These are phyloP conservation scores for Mytilinidion resinicola DNA, from an alignment of 495 filamentous ascomycete species.

Conservation along the genomic window DNA sequence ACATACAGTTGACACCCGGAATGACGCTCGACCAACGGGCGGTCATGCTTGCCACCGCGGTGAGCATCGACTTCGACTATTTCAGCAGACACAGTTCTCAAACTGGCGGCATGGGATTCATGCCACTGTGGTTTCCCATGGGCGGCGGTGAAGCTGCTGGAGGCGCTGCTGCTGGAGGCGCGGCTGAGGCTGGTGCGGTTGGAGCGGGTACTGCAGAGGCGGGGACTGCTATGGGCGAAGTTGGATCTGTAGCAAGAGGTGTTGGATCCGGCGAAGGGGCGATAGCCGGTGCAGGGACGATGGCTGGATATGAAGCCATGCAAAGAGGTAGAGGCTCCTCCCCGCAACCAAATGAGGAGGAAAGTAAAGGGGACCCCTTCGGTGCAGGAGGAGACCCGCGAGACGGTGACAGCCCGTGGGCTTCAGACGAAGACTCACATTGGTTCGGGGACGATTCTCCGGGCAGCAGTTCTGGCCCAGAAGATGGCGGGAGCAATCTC, in stretches of 20 bases:
- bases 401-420: no score
- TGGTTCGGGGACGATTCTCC: no score
- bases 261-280: slow-evolving; percentile 37
- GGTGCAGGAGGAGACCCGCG: no score
- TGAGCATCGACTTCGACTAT: slow-evolving; percentile 68
- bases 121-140: slow-evolving; percentile 54
- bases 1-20: slow-evolving; percentile 30
- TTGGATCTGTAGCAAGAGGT: slow-evolving; percentile 41
- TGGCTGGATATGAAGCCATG: slow-evolving; percentile 62
- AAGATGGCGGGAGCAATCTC: slow-evolving; percentile 22
- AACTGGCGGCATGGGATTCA: slow-evolving; percentile 44
- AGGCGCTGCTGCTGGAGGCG: slow-evolving; percentile 34
- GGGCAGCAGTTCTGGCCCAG: no score
- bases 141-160: slow-evolving; percentile 46
- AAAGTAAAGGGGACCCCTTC: neutral
- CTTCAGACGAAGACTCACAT: no score
- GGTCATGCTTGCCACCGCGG: slow-evolving; percentile 65
- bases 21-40: slow-evolving; percentile 69
- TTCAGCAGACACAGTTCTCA: slow-evolving; percentile 55
- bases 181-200: slow-evolving; percentile 40
- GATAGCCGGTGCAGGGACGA: slow-evolving; percentile 50
- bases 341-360: slow-evolving; percentile 1
- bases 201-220: slow-evolving; percentile 35
- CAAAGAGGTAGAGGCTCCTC: slow-evolving; percentile 40
- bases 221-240: slow-evolving; percentile 37